Conservation (phyloP, 2,329 filamentous ascomycete species). For the Simplicillium sp. region DNA sequence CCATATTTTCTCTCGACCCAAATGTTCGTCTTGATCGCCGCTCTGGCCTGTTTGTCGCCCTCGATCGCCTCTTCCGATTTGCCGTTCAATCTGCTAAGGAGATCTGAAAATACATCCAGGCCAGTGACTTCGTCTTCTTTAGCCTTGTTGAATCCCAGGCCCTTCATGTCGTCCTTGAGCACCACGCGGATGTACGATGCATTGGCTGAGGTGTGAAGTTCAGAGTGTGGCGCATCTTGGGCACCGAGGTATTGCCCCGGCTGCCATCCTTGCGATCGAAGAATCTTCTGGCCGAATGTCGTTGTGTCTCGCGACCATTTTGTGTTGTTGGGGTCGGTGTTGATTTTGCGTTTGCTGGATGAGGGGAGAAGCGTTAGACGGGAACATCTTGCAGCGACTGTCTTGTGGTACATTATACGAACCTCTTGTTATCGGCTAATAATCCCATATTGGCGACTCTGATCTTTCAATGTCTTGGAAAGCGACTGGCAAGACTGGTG, state of each 20-base stretch:
- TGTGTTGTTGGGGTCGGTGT: conserved; percentile 90
- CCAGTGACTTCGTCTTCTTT: conserved; percentile 74
- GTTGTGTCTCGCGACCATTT: conserved; percentile 77
- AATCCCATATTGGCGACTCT: too few relatives aligned
- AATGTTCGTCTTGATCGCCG: conserved; percentile 61
- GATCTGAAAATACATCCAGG: conserved; percentile 74
- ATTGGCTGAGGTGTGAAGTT: conserved; percentile 70
- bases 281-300: conserved; percentile 82
- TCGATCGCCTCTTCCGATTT: conserved; percentile 66
- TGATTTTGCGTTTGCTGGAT: conserved; percentile 56
- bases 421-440: too few relatives aligned
- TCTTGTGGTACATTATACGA: too few relatives aligned
- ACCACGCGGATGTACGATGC: conserved; percentile 76
- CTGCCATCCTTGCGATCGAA: conserved; percentile 82
- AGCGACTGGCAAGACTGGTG: not conserved
- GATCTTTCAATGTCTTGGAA: too few relatives aligned
- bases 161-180: conserved; percentile 85
- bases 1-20: conserved; percentile 73
- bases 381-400: too few relatives aligned
- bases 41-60: conserved; percentile 57
- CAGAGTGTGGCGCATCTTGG: conserved; percentile 63
- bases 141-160: conserved; percentile 72
- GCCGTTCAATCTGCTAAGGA: conserved; percentile 84
- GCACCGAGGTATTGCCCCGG: conserved; percentile 78
- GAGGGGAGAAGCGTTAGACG: not conserved